phyloP scores from a whole-genome alignment of 2,329 filamentous ascomycete species.

The Stemphylium lycopersici region DNA sequence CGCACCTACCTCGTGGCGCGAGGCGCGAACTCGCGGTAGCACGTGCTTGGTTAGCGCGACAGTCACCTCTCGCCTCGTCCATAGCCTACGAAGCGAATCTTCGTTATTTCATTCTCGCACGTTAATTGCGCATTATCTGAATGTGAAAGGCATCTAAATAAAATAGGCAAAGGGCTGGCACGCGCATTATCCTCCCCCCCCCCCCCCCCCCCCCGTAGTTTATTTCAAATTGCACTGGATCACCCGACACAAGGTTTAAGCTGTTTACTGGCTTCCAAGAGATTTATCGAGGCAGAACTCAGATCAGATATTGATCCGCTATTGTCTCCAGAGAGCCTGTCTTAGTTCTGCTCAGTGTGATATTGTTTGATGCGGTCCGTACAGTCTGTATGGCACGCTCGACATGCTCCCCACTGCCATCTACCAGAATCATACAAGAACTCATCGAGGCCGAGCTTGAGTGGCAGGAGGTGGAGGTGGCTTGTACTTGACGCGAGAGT shows the following conservation, averaged over 20 bases:
- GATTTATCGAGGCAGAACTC: too few relatives aligned
- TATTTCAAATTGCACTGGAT: too few relatives aligned
- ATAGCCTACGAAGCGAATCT: neutral
- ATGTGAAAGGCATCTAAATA: too few relatives aligned
- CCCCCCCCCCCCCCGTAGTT: too few relatives aligned
- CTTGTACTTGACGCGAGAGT: constrained; percentile 63
- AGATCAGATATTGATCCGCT: too few relatives aligned
- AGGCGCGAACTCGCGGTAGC: constrained; percentile 39
- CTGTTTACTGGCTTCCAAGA: too few relatives aligned
- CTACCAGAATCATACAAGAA: neutral
- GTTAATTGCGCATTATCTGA: too few relatives aligned
- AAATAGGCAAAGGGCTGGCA: too few relatives aligned
- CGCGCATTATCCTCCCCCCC: too few relatives aligned
- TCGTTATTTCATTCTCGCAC: too few relatives aligned
- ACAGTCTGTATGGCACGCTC: neutral
- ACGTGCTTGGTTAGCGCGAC: constrained; percentile 29
- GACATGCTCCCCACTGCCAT: neutral
- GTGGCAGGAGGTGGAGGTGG: constrained; percentile 23
- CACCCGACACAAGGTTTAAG: too few relatives aligned
- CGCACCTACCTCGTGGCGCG: constrained; percentile 21
- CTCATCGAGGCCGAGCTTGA: constrained; percentile 28
- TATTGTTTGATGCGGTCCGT: neutral
- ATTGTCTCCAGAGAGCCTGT: neutral
- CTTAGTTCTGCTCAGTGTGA: neutral
- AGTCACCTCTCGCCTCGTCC: neutral